Evolutionary conservation across 371 early-diverging fungal species (phyloP).

Genomic region (Mucor lusitanicus): DNA sequence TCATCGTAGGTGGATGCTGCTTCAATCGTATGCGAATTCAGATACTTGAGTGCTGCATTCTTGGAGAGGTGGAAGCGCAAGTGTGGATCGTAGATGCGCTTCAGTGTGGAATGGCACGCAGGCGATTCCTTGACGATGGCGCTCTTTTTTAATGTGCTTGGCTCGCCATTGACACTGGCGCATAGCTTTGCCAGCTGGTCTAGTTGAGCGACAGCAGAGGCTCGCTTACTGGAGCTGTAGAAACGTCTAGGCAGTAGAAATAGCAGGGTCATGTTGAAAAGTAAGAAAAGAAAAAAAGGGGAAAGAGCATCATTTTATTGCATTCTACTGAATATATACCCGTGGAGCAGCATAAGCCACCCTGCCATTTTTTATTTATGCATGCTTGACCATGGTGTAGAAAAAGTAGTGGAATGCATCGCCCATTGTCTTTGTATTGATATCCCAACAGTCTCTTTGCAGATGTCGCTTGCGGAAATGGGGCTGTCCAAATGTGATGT

Average conservation of each 20-base stretch:
- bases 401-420: slow-evolving; percentile 81
- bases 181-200: slow-evolving; percentile 35
- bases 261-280: background rate
- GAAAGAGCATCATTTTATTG: background rate
- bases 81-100: slow-evolving; percentile 57
- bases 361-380: background rate
- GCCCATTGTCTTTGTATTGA: slow-evolving; percentile 66
- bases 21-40: slow-evolving; percentile 9
- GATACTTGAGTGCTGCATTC: slow-evolving; percentile 22
- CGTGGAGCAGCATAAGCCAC: slow-evolving; percentile 15
- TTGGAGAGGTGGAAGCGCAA: slow-evolving; percentile 38
- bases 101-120: slow-evolving; percentile 37
- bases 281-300: background rate
- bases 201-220: slow-evolving; percentile 23
- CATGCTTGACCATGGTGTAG: slow-evolving; percentile 54
- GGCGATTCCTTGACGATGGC: slow-evolving; percentile 30
- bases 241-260: background rate
- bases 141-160: slow-evolving; percentile 36
- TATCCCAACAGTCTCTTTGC: slow-evolving; percentile 68
- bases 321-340: too few species aligned
- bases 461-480: slow-evolving; percentile 83
- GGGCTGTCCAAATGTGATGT: slow-evolving; percentile 91
- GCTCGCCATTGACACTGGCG: slow-evolving; percentile 32
- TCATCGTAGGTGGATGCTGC: background rate
- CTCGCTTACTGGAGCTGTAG: background rate